Evolutionary conservation across 2,329 filamentous ascomycete genomes (phyloP), one percentile per base, ranked within the genome.

Genomic region (Pseudocercospora fuligena): DNA sequence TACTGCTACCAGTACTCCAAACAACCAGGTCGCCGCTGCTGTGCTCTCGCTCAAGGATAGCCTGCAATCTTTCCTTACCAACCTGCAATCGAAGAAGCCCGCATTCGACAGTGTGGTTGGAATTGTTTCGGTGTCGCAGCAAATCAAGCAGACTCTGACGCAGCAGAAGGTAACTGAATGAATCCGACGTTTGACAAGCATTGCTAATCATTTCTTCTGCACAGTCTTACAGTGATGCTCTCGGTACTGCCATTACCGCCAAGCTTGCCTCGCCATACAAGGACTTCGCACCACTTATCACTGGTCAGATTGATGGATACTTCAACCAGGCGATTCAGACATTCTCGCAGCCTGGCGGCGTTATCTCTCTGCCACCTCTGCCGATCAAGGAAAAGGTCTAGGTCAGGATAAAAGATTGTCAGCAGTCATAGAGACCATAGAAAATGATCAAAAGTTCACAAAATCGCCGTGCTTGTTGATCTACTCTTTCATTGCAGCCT

Each of bases 91-190:
- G 33, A 64, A 68, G 40, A 68, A 70, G 63, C 60, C 68, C 14
- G 68, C 66, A 1, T 70, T 70, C 51, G 66, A 70, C n/a, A 43
- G 61, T 23, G 64, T 70, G 7, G 27, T 65, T 5, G 57, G 25
- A 0, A 19, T 68, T 14, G 60, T 58, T 27, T 59, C 57, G 21
- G 66, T 66, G 9, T 61, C 61, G 21, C 62, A 64, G n/a, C 61
- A 63, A 14, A 65, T 70, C 21, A 40, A 62, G 43, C 53, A 65
- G 54, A 61, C 64, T 3, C 33, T 70, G 12, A 60, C 66, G 14
- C 25, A 64, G 7, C 66, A 68, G 33, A 68, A 68, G 47, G 36
- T 40, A 6, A 16, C 3, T 40, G 36, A n/a, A 33, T 2, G 11
- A 5, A 12, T 1, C 2, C 12, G 31, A 33, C 2, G 8, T 33